Base-by-base conservation (phyloP, 2,329 filamentous ascomycete genomes). In the Phyllosticta citrichinensis region DNA sequence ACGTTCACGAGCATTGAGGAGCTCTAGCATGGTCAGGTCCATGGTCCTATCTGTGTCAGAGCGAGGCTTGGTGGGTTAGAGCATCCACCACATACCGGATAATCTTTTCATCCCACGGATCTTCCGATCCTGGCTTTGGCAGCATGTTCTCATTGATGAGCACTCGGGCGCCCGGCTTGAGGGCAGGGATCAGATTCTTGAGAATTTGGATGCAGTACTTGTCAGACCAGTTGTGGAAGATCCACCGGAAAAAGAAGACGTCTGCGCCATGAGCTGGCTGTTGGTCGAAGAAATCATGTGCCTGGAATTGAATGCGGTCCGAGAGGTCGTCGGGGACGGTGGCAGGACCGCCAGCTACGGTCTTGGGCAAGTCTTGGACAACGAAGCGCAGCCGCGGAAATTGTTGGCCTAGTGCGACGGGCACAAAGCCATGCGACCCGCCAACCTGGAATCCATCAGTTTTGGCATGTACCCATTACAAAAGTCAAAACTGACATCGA, bases 211-310 rank as follows among this genome's bases (percentile, higher is more conserved):
- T 65, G 33, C 68, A 70, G 30, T 76, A 69, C 20, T 67, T 65
- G 57, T 77, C 73, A 20, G 66, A 66, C 71, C 71, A 76, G 60
- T 78, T 76, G 62, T 78, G 76, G 24, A 77, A 64, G 11, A 75
- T 69, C 63, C 68, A 70, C 24, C 75, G 70, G 35, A 76, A 69
- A 22, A 74, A 66, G 62, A 76, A 77, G 20, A 70, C 64, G 56
- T 70, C 67, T 9, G 73, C 72, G 56, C 68, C 64, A 10, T 63
- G 60, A 22, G 70, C 63, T 1, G 69, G 67, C 51, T 73, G 65
- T 8, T 64, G 58, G 2, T 65, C 62, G 64, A 71, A 71, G 64
- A 73, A 71, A 27, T 71, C 66, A 30, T 70, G 65, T 19, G 62
- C 61, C 52, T 64, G 62, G 56, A 68, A 67, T 9, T 57, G 14